Base-by-base conservation (phyloP, 1,284 basidiomycete species). In the Hemileccinum hortonii region DNA sequence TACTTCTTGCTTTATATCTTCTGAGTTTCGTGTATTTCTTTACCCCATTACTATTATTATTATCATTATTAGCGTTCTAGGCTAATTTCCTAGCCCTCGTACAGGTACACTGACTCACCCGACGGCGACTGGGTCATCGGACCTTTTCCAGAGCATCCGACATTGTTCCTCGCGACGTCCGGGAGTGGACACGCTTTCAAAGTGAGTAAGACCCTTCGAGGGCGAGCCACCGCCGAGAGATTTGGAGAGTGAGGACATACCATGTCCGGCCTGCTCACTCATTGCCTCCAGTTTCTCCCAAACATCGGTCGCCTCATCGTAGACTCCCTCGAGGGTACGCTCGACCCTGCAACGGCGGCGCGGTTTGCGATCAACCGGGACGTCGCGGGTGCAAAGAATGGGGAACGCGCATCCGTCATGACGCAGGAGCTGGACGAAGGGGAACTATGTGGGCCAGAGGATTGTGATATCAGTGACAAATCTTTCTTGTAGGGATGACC, bases 151-250 rank as follows among this genome's bases (percentile, higher is more conserved):
- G 63, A 67, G 7, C 78, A 88, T 61, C 62, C 74, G 11, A 77
- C 77, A 2, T 61, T 94, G 16, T 65, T 90, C 45, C 67, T 93
- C 18, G 90, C 89, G 6, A 91, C 89, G 0, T 86, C 80, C 15
- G 91, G 86, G 7, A 88, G 84, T 58, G 91, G 90, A 0, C 91
- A 94, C 69, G 90, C 83, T 0, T 93, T 83, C 75, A 94, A 92
- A 78, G 89, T 84, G 52, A 50, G 65, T 46, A 47, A 15, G 18
- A 12, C 3, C 26, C 11, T 8, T n/a, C 32, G 9, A 35, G 7
- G 30, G 11, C 12, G 30, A 32, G 4, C 30, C 30, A 32, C 1
- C 14, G 30, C 14, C 30, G 30, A 32, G 30, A 6, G 36, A 18
- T 37, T 16, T 35, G 16, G 33, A 3, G 33, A 35, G 33, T 26